Conservation (phyloP, 2,329 filamentous ascomycete species). For the Verticillium zaregamsianum region DNA sequence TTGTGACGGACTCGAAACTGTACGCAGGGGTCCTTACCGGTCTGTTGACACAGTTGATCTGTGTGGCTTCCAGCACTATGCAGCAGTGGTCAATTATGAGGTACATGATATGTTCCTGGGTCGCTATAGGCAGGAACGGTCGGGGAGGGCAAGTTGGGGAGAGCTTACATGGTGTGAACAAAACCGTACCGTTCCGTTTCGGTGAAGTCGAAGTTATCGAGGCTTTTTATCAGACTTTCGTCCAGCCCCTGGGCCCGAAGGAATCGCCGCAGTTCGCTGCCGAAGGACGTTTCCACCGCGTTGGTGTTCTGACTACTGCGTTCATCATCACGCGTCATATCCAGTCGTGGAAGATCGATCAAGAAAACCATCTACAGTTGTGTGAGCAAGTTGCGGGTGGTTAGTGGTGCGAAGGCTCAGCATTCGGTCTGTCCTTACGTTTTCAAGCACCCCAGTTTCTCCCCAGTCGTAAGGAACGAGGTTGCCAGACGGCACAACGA, state of each 20-base stretch:
- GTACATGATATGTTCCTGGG: too few relatives aligned
- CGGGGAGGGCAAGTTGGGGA: not conserved
- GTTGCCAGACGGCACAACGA: slow-evolving; percentile 87
- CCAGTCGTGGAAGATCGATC: slow-evolving; percentile 76
- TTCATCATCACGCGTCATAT: slow-evolving; percentile 23
- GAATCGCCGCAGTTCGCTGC: slow-evolving; percentile 67
- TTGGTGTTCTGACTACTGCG: slow-evolving; percentile 27
- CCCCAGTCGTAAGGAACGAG: slow-evolving; percentile 87
- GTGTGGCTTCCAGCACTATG: slow-evolving; percentile 52
- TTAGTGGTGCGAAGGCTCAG: not conserved
- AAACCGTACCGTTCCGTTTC: slow-evolving; percentile 70
- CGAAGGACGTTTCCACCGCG: slow-evolving; percentile 43
- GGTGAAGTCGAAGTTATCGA: slow-evolving; percentile 78
- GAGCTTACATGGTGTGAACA: slow-evolving; percentile 75
- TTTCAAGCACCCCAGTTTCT: slow-evolving; percentile 79
- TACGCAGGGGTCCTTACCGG: slow-evolving; percentile 24
- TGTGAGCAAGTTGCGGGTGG: slow-evolving; percentile 10
- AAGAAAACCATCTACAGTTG: slow-evolving; percentile 67
- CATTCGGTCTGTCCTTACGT: slow-evolving; percentile 43
- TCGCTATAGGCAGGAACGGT: slow-evolving; percentile 12
- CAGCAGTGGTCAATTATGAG: not conserved
- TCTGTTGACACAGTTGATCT: slow-evolving; percentile 38
- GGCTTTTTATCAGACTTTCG: slow-evolving; percentile 59
- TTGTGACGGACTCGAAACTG: not conserved
- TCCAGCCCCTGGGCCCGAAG: slow-evolving; percentile 63